Evolutionary conservation across 176 grass and related monocot species (phyloP), one percentile per base, ranked within the genome.

Genomic region (Aegilops tauschii): DNA sequence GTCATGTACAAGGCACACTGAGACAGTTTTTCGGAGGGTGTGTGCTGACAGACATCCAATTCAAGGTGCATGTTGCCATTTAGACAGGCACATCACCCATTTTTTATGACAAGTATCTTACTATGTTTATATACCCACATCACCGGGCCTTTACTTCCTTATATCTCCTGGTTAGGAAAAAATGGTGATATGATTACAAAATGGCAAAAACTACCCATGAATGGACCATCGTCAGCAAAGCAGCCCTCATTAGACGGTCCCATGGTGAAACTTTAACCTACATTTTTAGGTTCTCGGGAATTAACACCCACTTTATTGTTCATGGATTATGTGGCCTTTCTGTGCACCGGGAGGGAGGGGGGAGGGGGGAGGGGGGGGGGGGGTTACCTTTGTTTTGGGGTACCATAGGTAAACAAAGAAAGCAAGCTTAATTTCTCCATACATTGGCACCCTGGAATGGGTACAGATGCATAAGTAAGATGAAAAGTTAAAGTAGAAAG

Each of bases 391-490:
- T 63, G 93, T 98, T 90, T 98, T 98, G 14, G 96, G 96, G 82
- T 93, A 98, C 93, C 96, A 98, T 18, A 98, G 82, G 87, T 93
- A 98, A 52, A 95, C 96, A 79, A 95, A 95, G 86, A 98, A 98
- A 64, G 96, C 93, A 81, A 98, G 81, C 84, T 98, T 98, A 23
- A 89, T 88, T 92, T 98, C 93, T 86, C 83, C 88, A 88, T 94
- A 98, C 93, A 98, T 98, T 44, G 96, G 96, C 88, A 98, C 86
- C 96, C 96, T 98, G 84, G 13, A 29, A 75, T 80, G 27, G 59
- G 31, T 50, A 69, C 28, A 29, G 5, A 76, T 80, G 70, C 18
- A 73, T 76, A 68, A 76, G 45, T 12, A 76, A 84, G 52, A 30
- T 20, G 28, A 61, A 5, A 61, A 56, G 16, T 76, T 17, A 79